Base-by-base conservation (phyloP, 805 yeast genomes). In the Candida orba region DNA sequence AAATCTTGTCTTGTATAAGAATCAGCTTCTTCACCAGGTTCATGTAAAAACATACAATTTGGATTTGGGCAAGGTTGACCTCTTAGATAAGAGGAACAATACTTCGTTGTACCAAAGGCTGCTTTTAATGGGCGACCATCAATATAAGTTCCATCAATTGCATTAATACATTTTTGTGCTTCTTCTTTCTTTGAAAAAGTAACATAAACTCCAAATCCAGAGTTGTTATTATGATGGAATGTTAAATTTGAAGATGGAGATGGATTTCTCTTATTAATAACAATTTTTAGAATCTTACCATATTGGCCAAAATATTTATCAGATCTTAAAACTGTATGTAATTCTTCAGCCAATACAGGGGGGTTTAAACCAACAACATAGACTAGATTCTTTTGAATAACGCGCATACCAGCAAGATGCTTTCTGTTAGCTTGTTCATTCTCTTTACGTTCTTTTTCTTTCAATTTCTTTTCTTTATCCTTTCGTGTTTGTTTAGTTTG, bases 21-120 rank as follows among this genome's bases (percentile, higher is more conserved):
- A 57, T 93, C 99, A 2, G 98, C 98, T 64, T 93, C 99, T 69
- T 93, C 99, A 46, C 99, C 99, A 7, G 99, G 99, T 65, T 93
- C 99, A 63, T 93, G 99, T 57, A 93, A 73, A 58, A 93, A 93
- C 99, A 93, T 93, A 73, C 99, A 93, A 59, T 89, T 88, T 49
- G 98, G 98, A 65, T 93, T 93, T 47, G 96, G 99, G 67, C 99
- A 93, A 9, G 93, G 83, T 62, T 87, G 95, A 32, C 96, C 97
- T 53, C 97, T 76, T 51, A 93, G 69, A 60, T 93, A 93, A 4
- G 95, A 84, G n/a, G 96, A 87, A 64, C 99, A 93, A 68, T 93
- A 93, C 65, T 93, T 93, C 12, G 99, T 93, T 5, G 99, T 93
- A 60, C 99, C 99, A 63, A 90, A 95, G 0, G 98, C 97, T 14